These are phyloP conservation scores for Nectriaceae sp. DNA, from an alignment of 2,329 filamentous ascomycete genomes.

Conservation along the genomic window DNA sequence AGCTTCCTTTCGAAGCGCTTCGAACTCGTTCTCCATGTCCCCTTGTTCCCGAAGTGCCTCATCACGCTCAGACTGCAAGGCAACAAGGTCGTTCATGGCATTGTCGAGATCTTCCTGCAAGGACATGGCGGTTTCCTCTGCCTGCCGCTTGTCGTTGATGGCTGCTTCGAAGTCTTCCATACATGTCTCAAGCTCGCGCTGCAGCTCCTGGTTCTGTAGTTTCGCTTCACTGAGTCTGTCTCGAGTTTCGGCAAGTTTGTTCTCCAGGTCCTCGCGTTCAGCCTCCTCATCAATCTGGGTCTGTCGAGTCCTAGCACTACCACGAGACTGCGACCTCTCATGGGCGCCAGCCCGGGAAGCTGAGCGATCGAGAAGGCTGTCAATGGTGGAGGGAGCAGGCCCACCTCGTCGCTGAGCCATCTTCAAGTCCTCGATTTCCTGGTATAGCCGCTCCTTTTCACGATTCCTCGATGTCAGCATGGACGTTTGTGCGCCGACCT, in stretches of 20 bases:
- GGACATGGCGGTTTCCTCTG: constrained; percentile 58
- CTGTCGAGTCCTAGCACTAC: constrained; percentile 67
- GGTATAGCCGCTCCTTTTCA: constrained; percentile 91
- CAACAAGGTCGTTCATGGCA: constrained; percentile 76
- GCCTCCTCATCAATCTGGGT: constrained; percentile 66
- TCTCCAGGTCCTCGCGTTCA: constrained; percentile 85
- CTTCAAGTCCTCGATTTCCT: constrained; percentile 97
- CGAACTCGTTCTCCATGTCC: constrained; percentile 62
- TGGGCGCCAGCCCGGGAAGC: constrained; percentile 76
- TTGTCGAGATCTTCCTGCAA: constrained; percentile 82
- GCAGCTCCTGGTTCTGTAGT: constrained; percentile 85
- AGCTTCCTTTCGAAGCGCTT: constrained; percentile 61
- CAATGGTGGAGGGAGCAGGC: constrained; percentile 66
- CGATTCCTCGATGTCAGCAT: constrained; percentile 96
- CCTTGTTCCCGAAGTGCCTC: constrained; percentile 72
- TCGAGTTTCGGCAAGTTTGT: constrained; percentile 77
- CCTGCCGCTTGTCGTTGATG: constrained; percentile 62
- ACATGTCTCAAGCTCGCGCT: constrained; percentile 78
- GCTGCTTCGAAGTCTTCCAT: constrained; percentile 78
- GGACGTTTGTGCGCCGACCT: constrained; percentile 93
- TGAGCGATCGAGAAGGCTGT: constrained; percentile 93
- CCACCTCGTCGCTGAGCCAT: constrained; percentile 76
- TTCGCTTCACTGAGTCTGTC: constrained; percentile 87
- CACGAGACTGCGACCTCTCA: constrained; percentile 72
- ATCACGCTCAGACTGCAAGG: constrained; percentile 80